Evolutionary conservation across 2,329 filamentous ascomycete genomes (phyloP), one percentile per base, ranked within the genome.

Genomic region (Pseudopyricularia javanii): DNA sequence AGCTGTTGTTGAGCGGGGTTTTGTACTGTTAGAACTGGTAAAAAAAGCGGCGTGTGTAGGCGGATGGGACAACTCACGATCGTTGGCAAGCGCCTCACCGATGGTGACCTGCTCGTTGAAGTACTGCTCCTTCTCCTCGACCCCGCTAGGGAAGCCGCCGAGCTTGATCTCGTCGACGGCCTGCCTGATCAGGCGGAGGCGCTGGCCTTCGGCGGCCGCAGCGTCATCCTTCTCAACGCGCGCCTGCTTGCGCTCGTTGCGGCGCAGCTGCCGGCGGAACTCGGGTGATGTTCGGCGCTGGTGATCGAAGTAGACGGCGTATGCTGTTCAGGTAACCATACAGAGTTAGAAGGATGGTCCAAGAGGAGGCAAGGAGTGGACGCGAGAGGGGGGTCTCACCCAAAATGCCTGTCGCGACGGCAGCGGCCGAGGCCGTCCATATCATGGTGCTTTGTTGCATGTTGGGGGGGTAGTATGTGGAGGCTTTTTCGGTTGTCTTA

Each of bases 71-170:
- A 53, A 72, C 80, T 68, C 79, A 93, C 90, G 88, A 69, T 95
- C 86, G 62, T 82, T 75, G 65, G 85, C 88, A 65, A 96, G 77
- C 53, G 79, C 72, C 76, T 98, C 93, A 65, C 93, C 93, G 66
- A 82, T 76, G 61, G 90, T 88, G 58, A 98, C 90, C 72, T 95
- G 89, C 67, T 89, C 84, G 82, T 97, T 95, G 73, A 98, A 98
- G 76, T 88, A 98, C 56, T 83, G 80, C 76, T 98, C 93, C 68
- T 88, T 90, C 74, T 95, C 90, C 68, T 97, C 91, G 34, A 91
- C 82, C 63, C 90, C 88, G 45, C 79, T 76, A 49, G 93, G 93
- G 78, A 95, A 96, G 54, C 91, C 93, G 69, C 95, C 90, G 54
- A 87, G 86, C 73, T 90, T 88, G 61, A 91, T 89, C 62, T 86